Evolutionary conservation across 2,329 filamentous ascomycete genomes (phyloP).

Genomic region (Chaetomiaceae sp.): DNA sequence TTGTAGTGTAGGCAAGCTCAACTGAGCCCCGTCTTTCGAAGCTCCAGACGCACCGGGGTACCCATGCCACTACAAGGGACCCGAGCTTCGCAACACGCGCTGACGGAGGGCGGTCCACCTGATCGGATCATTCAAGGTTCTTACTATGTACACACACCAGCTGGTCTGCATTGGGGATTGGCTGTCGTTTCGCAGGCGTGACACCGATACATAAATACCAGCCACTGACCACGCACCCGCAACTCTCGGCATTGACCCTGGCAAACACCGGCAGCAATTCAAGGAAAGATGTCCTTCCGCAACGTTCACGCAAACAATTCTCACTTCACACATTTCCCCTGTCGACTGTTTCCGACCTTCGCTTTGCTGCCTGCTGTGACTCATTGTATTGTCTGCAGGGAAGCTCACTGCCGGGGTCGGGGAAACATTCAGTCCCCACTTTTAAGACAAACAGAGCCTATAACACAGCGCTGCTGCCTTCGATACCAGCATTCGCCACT

Average conservation of each 20-base stretch:
- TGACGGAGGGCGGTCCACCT: background rate
- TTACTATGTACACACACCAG: no score
- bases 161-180: background rate
- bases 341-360: background rate
- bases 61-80: slow-evolving; percentile 12
- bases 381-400: slow-evolving; percentile 11
- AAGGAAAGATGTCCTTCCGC: background rate
- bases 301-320: slow-evolving; percentile 1
- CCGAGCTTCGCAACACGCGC: background rate
- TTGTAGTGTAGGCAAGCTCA: slow-evolving; percentile 7
- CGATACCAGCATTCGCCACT: slow-evolving; percentile 6
- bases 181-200: background rate
- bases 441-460: slow-evolving; percentile 5
- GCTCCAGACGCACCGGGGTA: background rate
- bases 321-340: background rate
- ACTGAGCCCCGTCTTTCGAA: slow-evolving; percentile 4
- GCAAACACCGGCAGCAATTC: background rate
- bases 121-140: slow-evolving; percentile 6
- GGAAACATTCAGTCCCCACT: slow-evolving; percentile 7
- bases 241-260: background rate
- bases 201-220: background rate
- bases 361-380: slow-evolving; percentile 17
- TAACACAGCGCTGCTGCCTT: slow-evolving; percentile 18
- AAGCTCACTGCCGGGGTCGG: background rate
- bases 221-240: background rate